These are phyloP conservation scores for Starmerella apis DNA, from an alignment of 805 yeast species.

Conservation along the genomic window DNA sequence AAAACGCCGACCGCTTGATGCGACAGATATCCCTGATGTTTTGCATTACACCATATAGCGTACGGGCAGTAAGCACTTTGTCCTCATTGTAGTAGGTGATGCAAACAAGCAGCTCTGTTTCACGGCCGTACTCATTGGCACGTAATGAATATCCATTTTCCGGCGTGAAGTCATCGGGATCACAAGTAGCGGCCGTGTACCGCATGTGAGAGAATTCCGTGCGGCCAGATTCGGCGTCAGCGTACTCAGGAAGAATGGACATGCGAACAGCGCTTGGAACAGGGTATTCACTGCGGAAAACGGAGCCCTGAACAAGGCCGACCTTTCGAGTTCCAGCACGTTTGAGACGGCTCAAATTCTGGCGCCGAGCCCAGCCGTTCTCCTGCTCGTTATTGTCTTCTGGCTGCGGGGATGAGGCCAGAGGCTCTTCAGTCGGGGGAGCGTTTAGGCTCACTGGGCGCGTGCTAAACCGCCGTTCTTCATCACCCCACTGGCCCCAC, in stretches of 20 bases:
- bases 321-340: slow-evolving; percentile 33
- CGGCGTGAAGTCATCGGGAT: slow-evolving; percentile 52
- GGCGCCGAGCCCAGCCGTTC: slow-evolving; percentile 29
- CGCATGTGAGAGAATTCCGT: slow-evolving; percentile 51
- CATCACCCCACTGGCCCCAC: slow-evolving; percentile 22
- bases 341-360: slow-evolving; percentile 26
- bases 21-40: slow-evolving; percentile 52
- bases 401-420: not conserved
- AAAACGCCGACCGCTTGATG: slow-evolving; percentile 37
- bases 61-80: slow-evolving; percentile 49
- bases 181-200: slow-evolving; percentile 56
- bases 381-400: slow-evolving; percentile 7
- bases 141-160: slow-evolving; percentile 47
- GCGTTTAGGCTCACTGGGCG: slow-evolving; percentile 16
- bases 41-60: slow-evolving; percentile 54
- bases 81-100: slow-evolving; percentile 61
- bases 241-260: slow-evolving; percentile 31
- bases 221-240: slow-evolving; percentile 38
- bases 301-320: slow-evolving; percentile 32
- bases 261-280: slow-evolving; percentile 36
- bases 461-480: slow-evolving; percentile 22
- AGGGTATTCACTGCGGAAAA: slow-evolving; percentile 32
- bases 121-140: slow-evolving; percentile 46
- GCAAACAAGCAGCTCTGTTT: slow-evolving; percentile 52
- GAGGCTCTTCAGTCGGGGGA: not conserved